Evolutionary conservation across 1,284 basidiomycete genomes (phyloP).

Genomic region (Cutaneotrichosporon dermatis): DNA sequence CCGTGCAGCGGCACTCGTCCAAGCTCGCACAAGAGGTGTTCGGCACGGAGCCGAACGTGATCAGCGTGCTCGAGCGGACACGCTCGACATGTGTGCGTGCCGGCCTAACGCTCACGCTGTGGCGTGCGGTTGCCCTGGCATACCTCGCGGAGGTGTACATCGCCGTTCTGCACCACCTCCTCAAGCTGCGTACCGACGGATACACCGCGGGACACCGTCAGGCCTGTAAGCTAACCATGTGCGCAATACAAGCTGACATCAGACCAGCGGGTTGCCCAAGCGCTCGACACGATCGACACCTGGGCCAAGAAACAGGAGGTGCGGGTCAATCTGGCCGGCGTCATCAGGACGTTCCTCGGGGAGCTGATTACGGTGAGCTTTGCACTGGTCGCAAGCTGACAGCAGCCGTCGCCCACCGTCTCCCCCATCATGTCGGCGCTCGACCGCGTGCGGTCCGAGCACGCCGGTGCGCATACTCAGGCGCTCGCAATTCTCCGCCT

Average conservation of each 20-base stretch:
- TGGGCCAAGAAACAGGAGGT: conserved; percentile 1
- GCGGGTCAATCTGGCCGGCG: background rate
- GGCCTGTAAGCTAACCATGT: background rate
- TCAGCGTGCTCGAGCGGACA: background rate
- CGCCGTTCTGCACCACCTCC: conserved; percentile 1
- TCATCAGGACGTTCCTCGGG: background rate
- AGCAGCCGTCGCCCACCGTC: background rate
- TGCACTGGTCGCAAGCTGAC: background rate
- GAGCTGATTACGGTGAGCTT: background rate
- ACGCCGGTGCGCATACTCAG: background rate
- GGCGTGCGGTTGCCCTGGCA: background rate
- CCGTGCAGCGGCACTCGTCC: background rate
- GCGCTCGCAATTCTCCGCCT: conserved; percentile 2
- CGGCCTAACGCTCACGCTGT: background rate
- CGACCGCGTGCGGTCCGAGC: conserved; percentile 3
- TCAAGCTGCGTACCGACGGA: conserved; percentile 1
- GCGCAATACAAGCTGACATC: background rate
- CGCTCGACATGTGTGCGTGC: background rate
- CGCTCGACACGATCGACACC: background rate
- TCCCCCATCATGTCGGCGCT: conserved; percentile 3
- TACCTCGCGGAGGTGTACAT: conserved; percentile 3
- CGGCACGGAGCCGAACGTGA: background rate
- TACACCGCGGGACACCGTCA: background rate
- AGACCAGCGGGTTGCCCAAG: background rate
- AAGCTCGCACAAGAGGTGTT: conserved; percentile 1